Base-by-base conservation (phyloP, 805 yeast species). In the Vanderwaltozyma yarrowii region DNA sequence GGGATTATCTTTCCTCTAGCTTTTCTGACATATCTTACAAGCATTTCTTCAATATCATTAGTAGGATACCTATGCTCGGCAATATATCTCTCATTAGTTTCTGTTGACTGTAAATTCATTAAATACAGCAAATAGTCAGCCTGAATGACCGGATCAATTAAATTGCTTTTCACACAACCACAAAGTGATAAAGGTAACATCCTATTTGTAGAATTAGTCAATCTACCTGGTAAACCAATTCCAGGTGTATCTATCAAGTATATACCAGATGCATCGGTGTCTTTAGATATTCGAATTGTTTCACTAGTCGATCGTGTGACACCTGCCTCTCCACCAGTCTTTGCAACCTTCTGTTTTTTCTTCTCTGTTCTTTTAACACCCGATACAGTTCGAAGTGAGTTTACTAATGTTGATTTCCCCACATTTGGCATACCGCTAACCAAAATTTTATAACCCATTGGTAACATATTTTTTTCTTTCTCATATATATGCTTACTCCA, bases 391-490 rank as follows among this genome's bases (percentile, higher is more conserved):
- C 96, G 62, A 36, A 88, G 61, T 0, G 80, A 67, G 52, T 92
- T 92, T 20, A 88, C 80, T 34, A 92, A 56, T 0, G 96, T 81
- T 11, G 95, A 82, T 59, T 92, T 92, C 0, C 98, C 98, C n/a
- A 87, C 94, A 56, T 92, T 92, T 1, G 98, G 98, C 92, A 92
- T 83, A 0, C 98, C 98, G 6, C 80, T 78, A 32, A 89, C 74
- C 66, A 88, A 66, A 40, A 83, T 59, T 17, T 87, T 61, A 34
- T 82, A 64, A 0, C 97, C 97, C 42, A 87, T 59, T 0, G 96
- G 96, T 0, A 95, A 94, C 1, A 78, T 74, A 0, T 89, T 85
- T 15, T 56, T 58, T 69, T 39, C 28, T 30, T 39, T 38, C 18
- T 40, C 42, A 17, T 43, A 38, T 19, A 42, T 64, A 20, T 58